Base-by-base conservation (phyloP, 805 yeast species). In the Yamadazyma sp. region DNA sequence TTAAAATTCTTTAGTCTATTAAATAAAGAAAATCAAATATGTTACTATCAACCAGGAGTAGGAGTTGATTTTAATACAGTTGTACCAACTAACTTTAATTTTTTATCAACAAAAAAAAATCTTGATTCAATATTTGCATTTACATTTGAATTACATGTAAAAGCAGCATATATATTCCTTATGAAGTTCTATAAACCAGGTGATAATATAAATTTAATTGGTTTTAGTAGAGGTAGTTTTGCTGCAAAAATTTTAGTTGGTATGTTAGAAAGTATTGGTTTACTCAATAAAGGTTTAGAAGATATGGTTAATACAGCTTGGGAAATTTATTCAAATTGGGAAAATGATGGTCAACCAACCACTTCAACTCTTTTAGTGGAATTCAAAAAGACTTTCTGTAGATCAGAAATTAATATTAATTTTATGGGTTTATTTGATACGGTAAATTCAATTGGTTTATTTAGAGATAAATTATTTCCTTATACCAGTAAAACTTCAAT, bases 341-440 rank as follows among this genome's bases (percentile, higher is more conserved):
- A 72, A 33, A 63, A 62, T 43, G 75, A 78, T 10, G 81, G 79
- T 3, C 82, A 77, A 47, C 82, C 82, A 6, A 56, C 61, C 21
- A 10, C n/a, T 4, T 58, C 69, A 16, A 63, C 76, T 1, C 56
- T 76, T 23, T 69, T 75, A 2, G 68, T 60, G 19, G 81, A 76
- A 43, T 81, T 79, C 51, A 71, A 65, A 40, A 61, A 58, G 30
- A 75, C 80, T 0, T 81, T 80, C 48, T 69, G 76, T 10, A 55
- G 77, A 31, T 46, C 60, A 4, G 53, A 58, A 4, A 71, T 76
- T 3, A 48, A 47, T 7, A 65, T 81, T 31, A 70, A 72, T 42
- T 78, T 79, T 40, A 73, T 80, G 69, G 87, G 87, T 0, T 53
- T 81, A 13, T 81, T 82, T 71, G 88, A 81, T 55, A 75, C 85